Percentiles rank a stretch among this genome's conserved stretches.
phyloP scores from a whole-genome alignment of 495 filamentous ascomycete species.

The Aspergillus cristatus region DNA sequence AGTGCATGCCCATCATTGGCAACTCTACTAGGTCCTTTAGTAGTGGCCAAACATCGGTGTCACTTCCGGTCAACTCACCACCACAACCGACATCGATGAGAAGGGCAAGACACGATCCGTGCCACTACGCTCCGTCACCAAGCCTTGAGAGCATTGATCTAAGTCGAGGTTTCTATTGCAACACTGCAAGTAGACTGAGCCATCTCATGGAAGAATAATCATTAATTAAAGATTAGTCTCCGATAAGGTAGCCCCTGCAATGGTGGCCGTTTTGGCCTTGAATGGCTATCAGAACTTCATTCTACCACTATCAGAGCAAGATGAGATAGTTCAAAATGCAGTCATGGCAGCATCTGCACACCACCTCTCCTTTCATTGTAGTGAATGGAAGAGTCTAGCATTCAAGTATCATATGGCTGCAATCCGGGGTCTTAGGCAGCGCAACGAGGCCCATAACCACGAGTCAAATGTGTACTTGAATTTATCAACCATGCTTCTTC shows the following conservation, averaged over 20 bases:
- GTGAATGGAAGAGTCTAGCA: neutral
- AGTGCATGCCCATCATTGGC: neutral
- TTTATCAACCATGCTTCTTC: conserved; percentile 1
- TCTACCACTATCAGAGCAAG: neutral
- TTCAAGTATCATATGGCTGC: conserved; percentile 2
- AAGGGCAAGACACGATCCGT: neutral
- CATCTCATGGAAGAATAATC: neutral
- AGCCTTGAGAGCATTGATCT: neutral
- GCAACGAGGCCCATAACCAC: neutral
- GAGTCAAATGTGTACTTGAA: neutral
- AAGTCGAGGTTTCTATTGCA: conserved; percentile 1
- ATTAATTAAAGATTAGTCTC: conserved; percentile 1
- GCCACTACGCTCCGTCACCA: neutral
- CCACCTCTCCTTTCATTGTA: neutral
- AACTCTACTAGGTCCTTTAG: too few relatives aligned
- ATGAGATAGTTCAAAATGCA: neutral
- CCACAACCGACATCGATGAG: neutral
- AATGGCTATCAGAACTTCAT: conserved; percentile 3
- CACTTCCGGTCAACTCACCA: too few relatives aligned
- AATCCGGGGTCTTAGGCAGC: neutral
- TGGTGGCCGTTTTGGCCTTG: conserved; percentile 1
- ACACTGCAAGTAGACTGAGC: neutral
- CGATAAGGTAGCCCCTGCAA: conserved; percentile 1
- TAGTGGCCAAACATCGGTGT: too few relatives aligned
- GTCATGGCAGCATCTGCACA: conserved; percentile 1